Base-by-base conservation (phyloP, 768 basidiomycete species). In the Amanita molliuscula region DNA sequence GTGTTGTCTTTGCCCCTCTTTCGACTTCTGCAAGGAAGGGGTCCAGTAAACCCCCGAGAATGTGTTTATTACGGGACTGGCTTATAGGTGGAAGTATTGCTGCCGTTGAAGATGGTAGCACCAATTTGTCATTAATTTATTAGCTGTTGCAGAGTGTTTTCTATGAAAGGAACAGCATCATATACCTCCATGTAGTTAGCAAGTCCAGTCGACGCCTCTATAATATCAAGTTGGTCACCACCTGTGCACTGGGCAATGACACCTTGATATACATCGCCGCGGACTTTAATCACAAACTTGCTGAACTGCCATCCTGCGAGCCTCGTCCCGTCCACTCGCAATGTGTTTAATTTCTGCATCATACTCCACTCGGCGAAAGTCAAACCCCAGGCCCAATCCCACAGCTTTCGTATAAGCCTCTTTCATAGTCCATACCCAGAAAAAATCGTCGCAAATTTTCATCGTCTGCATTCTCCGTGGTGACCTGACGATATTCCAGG, bases 361-460 rank as follows among this genome's bases (percentile, higher is more conserved):
- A 62, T 81, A 89, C 60, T 88, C 80, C 53, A 92, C 76, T 18
- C 88, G 77, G 20, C 69, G 71, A 65, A 91, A 86, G 56, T 91
- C 84, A 59, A 90, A 90, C 1, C 88, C 83, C 11, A 93, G 75
- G 0, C 90, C 90, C 29, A 84, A 61, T 0, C 91, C 91, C 29
- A 92, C 72, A 2, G 88, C 87, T 66, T 93, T 94, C 5, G 87
- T 89, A 62, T 91, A 92, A 3, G 91, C 89, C 62, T 94, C 90
- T 65, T 94, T 94, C 61, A 88, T 65, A 6, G 91, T 91, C 90
- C 90, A 93, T 55, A 89, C 77, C 73, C 82, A 82, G 59, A 84
- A 88, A n/a, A 62, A 92, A 85, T 13, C 70, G 67, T 38, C 70
- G 67, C n/a, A 86, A 65, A 2, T 72, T 75, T 53, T 82, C 78